Evolutionary conservation across 2,329 filamentous ascomycete species (phyloP), one percentile per base, ranked within the genome.

Genomic region (Exophiala sp.): DNA sequence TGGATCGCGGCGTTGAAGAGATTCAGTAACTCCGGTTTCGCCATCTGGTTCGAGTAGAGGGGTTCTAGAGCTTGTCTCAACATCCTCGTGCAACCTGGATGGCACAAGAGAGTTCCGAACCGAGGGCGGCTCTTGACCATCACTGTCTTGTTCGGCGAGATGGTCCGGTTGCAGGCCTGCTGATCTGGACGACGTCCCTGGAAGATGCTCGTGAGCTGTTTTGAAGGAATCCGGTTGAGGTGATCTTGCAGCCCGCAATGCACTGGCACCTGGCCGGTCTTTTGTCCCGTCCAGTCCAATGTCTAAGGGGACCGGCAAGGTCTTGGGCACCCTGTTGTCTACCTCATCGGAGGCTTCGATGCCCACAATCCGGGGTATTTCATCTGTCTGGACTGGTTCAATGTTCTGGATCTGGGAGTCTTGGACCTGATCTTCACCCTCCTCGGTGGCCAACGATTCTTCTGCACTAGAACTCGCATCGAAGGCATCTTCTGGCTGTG

Each of bases 401-500:
- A 62, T 30, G 29, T 51, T 48, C 23, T 39, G 56, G n/a, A 53
- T 46, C 30, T 56, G 48, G 11, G 42, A 43, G 8, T 29, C 46
- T 16, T 48, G 41, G 23, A 13, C 3, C 19, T 37, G 34, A 19
- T 55, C 53, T n/a, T 50, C 44, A 14, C 40, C 49, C 16, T 50
- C 44, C 14, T 48, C 53, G 1, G 56, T 48, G 24, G 53, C 53
- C 1, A 52, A 49, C 10, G 22, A 43, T 3, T 50, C 44, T 8
- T 21, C 47, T 10, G 40, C 52, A 21, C 39, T 38, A 3, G 47
- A 48, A 50, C 41, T 32, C 18, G 59, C 58, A 27, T 61, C 62
- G 39, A 63, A 55, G 3, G 62, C 47, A 51, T 67, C 64, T 35
- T 60, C 58, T 9, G 65, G 65, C 43, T 68, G 66, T 8, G 64